These are phyloP conservation scores for Podaxis carcinomalis DNA, from an alignment of 768 basidiomycete genomes.

Conservation along the genomic window DNA sequence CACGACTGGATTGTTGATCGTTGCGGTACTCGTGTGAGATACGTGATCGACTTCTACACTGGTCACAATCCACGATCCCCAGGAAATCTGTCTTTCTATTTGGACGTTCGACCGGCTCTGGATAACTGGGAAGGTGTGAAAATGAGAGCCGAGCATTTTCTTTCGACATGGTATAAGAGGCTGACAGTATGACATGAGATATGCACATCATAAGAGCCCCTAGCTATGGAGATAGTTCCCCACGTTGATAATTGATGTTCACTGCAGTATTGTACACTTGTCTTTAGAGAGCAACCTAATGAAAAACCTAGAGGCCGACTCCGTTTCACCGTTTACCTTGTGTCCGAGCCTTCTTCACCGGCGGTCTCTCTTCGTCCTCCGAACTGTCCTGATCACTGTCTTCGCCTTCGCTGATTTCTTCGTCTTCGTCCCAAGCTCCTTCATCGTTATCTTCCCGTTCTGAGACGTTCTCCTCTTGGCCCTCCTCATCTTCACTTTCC, in stretches of 20 bases:
- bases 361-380: slow-evolving; percentile 38
- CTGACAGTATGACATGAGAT: slow-evolving; percentile 5
- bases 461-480: slow-evolving; percentile 33
- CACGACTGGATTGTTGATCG: slow-evolving; percentile 98
- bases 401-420: slow-evolving; percentile 57
- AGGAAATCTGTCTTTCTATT: slow-evolving; percentile 76
- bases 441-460: slow-evolving; percentile 36
- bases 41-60: slow-evolving; percentile 98
- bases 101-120: slow-evolving; percentile 91
- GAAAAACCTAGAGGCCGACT: slow-evolving; percentile 10
- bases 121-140: slow-evolving; percentile 93
- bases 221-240: neutral
- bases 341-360: slow-evolving; percentile 53
- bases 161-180: slow-evolving; percentile 8
- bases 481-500: slow-evolving; percentile 26
- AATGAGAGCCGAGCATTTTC: slow-evolving; percentile 60
- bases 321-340: slow-evolving; percentile 39
- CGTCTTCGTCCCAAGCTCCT: slow-evolving; percentile 50
- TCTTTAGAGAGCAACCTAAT: slow-evolving; percentile 9
- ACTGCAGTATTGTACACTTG: neutral
- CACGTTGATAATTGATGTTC: neutral
- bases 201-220: neutral
- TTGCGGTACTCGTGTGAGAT: slow-evolving; percentile 84
- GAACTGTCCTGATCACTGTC: slow-evolving; percentile 42
- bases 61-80: slow-evolving; percentile 52